Conservation (phyloP, 805 yeast species). For the Metschnikowia borealis region DNA sequence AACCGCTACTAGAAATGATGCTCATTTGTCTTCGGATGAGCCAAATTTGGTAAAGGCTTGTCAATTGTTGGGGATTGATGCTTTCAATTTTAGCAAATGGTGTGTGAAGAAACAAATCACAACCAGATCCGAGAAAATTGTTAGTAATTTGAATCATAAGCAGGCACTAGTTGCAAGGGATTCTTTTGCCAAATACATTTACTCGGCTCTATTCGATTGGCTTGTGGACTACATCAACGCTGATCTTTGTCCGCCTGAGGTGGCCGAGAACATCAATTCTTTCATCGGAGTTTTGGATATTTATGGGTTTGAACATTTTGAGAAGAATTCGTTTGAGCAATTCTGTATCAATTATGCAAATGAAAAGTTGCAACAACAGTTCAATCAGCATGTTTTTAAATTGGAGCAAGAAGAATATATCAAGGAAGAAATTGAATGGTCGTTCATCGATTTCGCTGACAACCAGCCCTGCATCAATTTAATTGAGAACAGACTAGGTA, state of each 20-base stretch:
- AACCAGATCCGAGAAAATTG: conserved; percentile 90
- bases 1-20: conserved; percentile 79
- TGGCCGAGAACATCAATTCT: conserved; percentile 53
- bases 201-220: conserved; percentile 94
- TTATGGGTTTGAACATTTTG: conserved; percentile 96
- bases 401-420: conserved; percentile 95
- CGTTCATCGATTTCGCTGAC: conserved; percentile 91
- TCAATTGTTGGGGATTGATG: conserved; percentile 76
- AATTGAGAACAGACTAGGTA: conserved; percentile 86
- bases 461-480: conserved; percentile 94
- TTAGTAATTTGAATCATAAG: conserved; percentile 72
- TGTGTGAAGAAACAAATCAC: conserved; percentile 84
- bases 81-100: conserved; percentile 80
- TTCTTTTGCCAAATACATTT: conserved; percentile 93
- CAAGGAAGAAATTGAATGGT: conserved; percentile 91
- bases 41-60: conserved; percentile 80
- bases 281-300: conserved; percentile 97
- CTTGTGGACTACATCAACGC: conserved; percentile 77
- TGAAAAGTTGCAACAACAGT: conserved; percentile 95
- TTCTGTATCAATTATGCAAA: conserved; percentile 96
- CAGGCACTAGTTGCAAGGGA: conserved; percentile 92
- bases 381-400: conserved; percentile 95
- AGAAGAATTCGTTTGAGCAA: conserved; percentile 91
- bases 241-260: conserved; percentile 74
- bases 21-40: conserved; percentile 79